These are phyloP conservation scores for Nemania diffusa DNA, from an alignment of 2,329 filamentous ascomycete genomes.

Conservation along the genomic window DNA sequence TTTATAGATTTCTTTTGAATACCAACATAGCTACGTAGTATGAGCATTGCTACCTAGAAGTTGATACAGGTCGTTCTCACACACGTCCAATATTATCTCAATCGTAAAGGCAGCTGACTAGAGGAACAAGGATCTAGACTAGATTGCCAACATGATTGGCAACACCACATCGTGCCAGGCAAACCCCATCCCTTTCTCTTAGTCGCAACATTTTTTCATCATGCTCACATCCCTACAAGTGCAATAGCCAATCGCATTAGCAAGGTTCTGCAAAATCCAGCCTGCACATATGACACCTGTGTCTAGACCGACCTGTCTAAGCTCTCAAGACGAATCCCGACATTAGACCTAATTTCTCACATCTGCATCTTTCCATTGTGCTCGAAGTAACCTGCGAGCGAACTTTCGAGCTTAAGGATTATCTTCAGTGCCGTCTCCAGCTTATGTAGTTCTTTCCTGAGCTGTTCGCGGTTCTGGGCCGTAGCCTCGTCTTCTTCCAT, in stretches of 20 bases:
- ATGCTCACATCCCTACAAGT: neutral
- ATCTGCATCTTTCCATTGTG: neutral
- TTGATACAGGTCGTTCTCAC: neutral
- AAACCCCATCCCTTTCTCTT: neutral
- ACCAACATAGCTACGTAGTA: too few relatives aligned
- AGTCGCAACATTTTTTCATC: neutral
- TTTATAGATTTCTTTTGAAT: too few relatives aligned
- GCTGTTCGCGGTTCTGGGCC: conserved; percentile 51
- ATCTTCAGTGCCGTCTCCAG: conserved; percentile 56
- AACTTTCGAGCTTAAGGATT: conserved; percentile 52
- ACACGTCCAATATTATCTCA: neutral
- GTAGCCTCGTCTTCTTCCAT: conserved; percentile 58
- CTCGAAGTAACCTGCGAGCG: neutral
- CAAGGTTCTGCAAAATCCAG: neutral
- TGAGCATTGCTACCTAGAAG: neutral
- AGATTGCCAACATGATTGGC: neutral
- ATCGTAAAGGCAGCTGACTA: neutral
- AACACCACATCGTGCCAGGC: neutral
- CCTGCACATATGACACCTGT: neutral
- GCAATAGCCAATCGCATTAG: neutral
- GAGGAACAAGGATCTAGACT: neutral
- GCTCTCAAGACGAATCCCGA: neutral
- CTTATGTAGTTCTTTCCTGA: conserved; percentile 55
- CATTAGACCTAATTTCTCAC: neutral
- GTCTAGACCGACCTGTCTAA: neutral